These are phyloP conservation scores for Hydrangea macrophylla DNA, from an alignment of 148 eudicot genomes.

Conservation along the genomic window DNA sequence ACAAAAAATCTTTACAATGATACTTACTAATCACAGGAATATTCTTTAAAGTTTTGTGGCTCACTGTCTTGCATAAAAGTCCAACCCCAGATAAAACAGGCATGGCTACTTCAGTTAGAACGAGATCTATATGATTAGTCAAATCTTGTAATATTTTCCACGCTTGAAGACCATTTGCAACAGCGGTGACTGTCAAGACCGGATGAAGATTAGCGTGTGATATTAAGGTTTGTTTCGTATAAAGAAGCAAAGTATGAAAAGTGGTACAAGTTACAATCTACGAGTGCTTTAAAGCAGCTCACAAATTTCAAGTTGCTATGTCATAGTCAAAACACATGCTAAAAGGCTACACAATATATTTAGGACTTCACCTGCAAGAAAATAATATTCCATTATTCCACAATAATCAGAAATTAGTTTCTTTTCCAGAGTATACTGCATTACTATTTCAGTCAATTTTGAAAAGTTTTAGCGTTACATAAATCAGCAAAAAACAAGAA, in stretches of 20 bases:
- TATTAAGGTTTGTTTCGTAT: not conserved
- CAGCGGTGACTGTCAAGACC: conserved; percentile 46
- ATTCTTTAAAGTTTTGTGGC: conserved; percentile 47
- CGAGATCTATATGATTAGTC: conserved; percentile 44
- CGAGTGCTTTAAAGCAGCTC: not conserved
- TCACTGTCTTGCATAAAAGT: conserved; percentile 51
- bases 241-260: not conserved
- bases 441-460: too few relatives aligned
- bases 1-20: not conserved
- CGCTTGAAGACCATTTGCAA: conserved; percentile 58
- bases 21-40: conserved; percentile 59
- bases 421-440: too few relatives aligned
- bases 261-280: not conserved
- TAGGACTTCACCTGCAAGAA: too few relatives aligned
- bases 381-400: too few relatives aligned
- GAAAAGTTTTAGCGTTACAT: too few relatives aligned
- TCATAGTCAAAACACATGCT: too few relatives aligned
- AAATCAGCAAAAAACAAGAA: too few relatives aligned
- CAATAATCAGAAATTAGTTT: too few relatives aligned
- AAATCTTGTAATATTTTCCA: conserved; percentile 51
- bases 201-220: not conserved
- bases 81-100: conserved; percentile 61
- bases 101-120: conserved; percentile 58
- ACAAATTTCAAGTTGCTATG: not conserved
- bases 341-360: too few relatives aligned